These are phyloP conservation scores for Hanseniaspora nectarophila DNA, from an alignment of 805 yeast genomes.

Conservation along the genomic window DNA sequence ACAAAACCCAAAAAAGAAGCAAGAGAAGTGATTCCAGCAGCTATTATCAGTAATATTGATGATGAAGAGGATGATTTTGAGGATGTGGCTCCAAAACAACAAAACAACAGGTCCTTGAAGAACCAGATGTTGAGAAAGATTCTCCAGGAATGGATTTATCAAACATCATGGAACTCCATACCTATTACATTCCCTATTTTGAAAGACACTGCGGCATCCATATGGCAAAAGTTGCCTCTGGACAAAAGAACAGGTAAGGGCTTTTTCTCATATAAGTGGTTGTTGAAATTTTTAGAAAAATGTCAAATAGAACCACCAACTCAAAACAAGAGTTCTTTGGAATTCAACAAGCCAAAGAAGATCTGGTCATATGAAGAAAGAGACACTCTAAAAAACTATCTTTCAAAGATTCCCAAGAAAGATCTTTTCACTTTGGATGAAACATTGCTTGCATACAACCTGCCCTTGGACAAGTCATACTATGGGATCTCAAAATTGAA, in stretches of 20 bases:
- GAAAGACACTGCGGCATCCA: constrained; percentile 49
- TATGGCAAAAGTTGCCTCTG: constrained; percentile 50
- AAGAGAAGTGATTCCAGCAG: neutral
- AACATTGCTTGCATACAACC: constrained; percentile 44
- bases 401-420: constrained; percentile 37
- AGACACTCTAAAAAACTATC: constrained; percentile 34
- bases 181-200: constrained; percentile 54
- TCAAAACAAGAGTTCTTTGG: constrained; percentile 40
- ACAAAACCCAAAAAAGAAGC: neutral
- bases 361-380: constrained; percentile 55
- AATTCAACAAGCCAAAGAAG: constrained; percentile 36
- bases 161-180: constrained; percentile 53
- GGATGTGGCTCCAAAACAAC: neutral
- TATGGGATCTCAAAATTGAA: constrained; percentile 30
- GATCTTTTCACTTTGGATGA: constrained; percentile 53
- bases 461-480: constrained; percentile 49
- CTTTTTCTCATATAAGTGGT: constrained; percentile 54
- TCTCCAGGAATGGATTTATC: constrained; percentile 60
- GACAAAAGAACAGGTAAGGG: constrained; percentile 51
- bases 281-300: constrained; percentile 26
- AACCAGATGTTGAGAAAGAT: constrained; percentile 45
- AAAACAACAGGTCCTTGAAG: constrained; percentile 35
- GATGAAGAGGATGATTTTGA: neutral
- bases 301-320: constrained; percentile 30
- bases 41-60: neutral